Evolutionary conservation across 106 monocot species (phyloP), one percentile per base, ranked within the genome.

Genomic region (Apostasia shenzhenica): DNA sequence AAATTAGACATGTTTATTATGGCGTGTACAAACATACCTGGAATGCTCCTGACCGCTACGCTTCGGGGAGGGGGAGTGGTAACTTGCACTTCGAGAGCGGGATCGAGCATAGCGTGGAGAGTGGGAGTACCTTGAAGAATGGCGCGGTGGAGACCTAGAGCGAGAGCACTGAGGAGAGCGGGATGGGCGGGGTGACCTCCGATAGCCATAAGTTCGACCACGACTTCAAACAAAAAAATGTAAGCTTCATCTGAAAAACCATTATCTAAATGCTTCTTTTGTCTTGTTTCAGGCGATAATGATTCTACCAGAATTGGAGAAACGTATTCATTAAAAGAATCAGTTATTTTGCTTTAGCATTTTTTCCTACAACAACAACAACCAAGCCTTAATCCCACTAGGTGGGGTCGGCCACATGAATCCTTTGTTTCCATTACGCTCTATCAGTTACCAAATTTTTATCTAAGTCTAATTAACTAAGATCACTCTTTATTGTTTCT

Each of bases 121-220:
- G 10, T 14, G 75, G 50, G 75, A 75, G 45, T 75, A 60, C 52
- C 75, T 59, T 14, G 65, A 65, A 26, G 65, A 49, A 65, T 26
- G 65, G 26, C 47, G 48, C 5, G 62, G 62, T 8, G 75, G 75
- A 13, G 75, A 75, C 6, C 67, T 67, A 0, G 75, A 68, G 40
- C 75, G 75, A 75, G 75, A 75, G 53, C 60, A 68, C 10, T 44
- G 48, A n/a, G 67, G 60, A 5, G 67, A 66, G 67, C 67, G 74
- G 1, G 74, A 8, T 56, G 39, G 53, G n/a, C 67, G 74, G 12
- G 74, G 67, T 26, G 75, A 67, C 37, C 75, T 67, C 41, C 67
- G 57, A 11, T 59, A 49, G 26, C 67, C 46, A 41, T 67, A 67
- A 10, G 38, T 14, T 37, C 65, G 14, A 26, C 48, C n/a, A 8